phyloP scores from a whole-genome alignment of 495 filamentous ascomycete genomes.

The Aspergillus ostianus region DNA sequence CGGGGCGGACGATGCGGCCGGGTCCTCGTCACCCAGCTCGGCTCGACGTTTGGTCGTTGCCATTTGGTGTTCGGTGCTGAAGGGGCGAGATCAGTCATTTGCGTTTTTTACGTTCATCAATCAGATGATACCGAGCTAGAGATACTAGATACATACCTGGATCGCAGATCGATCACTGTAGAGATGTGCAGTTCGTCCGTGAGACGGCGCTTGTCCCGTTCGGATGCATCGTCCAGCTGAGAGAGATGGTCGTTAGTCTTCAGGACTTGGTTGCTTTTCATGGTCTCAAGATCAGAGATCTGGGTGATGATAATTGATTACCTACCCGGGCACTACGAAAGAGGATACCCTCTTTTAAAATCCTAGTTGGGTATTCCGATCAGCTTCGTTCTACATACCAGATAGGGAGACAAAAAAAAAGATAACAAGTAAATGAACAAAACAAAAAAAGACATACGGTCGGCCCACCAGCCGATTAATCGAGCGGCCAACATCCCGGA shows the following conservation, averaged over 20 bases:
- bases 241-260: not conserved
- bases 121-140: not conserved
- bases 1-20: conserved; percentile 33
- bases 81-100: not conserved
- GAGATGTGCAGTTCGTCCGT: conserved; percentile 61
- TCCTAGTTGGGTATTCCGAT: conserved; percentile 32
- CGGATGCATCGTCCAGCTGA: conserved; percentile 65
- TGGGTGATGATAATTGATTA: conserved; percentile 29
- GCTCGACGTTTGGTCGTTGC: conserved; percentile 62
- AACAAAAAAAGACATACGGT: conserved; percentile 42
- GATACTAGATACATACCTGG: conserved; percentile 49
- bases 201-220: conserved; percentile 58
- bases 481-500: conserved; percentile 77
- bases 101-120: not conserved
- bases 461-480: conserved; percentile 59
- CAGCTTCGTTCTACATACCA: conserved; percentile 7
- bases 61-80: conserved; percentile 71
- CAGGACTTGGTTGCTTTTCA: no score
- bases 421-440: no score
- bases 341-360: conserved; percentile 66
- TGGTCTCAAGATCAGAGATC: no score
- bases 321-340: conserved; percentile 78
- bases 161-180: conserved; percentile 75
- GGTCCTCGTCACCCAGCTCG: conserved; percentile 17
- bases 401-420: not conserved